Conservation (phyloP, 306 rosid species). For the Vicia villosa region DNA sequence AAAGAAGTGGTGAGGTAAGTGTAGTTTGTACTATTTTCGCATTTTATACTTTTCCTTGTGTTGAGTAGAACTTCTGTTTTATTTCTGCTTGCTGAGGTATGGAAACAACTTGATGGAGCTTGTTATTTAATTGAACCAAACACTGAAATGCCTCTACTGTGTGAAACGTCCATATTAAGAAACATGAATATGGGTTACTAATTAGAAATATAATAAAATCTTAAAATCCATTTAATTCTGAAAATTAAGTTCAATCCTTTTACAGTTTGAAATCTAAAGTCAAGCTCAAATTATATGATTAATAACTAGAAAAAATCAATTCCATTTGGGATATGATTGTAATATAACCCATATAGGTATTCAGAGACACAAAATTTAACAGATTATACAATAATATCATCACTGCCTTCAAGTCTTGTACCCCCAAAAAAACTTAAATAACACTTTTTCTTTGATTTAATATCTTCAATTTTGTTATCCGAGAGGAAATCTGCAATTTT, state of each 20-base stretch:
- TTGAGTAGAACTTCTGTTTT: conserved; percentile 1
- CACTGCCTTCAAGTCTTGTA: neutral
- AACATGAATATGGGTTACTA: neutral
- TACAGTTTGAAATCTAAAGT: neutral
- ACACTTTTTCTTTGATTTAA: neutral
- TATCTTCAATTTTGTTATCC: too few relatives aligned
- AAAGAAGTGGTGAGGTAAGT: conserved; percentile 4
- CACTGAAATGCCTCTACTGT: neutral
- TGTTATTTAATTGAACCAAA: conserved; percentile 11
- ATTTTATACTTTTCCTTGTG: too few relatives aligned
- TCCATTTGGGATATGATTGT: neutral
- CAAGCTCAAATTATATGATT: neutral
- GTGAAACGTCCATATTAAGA: neutral
- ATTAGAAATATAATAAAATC: neutral
- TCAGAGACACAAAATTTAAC: neutral
- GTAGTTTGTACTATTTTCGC: neutral
- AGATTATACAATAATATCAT: neutral
- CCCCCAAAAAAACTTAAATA: neutral
- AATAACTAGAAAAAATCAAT: neutral
- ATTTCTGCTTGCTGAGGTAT: neutral
- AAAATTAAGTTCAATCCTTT: neutral
- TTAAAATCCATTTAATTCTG: neutral
- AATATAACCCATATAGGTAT: neutral
- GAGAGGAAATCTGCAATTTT: neutral
- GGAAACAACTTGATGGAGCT: conserved; percentile 9